Evolutionary conservation across 441 rosid genomes (phyloP), one percentile per base, ranked within the genome.

Genomic region (Adansonia rubrostipa): DNA sequence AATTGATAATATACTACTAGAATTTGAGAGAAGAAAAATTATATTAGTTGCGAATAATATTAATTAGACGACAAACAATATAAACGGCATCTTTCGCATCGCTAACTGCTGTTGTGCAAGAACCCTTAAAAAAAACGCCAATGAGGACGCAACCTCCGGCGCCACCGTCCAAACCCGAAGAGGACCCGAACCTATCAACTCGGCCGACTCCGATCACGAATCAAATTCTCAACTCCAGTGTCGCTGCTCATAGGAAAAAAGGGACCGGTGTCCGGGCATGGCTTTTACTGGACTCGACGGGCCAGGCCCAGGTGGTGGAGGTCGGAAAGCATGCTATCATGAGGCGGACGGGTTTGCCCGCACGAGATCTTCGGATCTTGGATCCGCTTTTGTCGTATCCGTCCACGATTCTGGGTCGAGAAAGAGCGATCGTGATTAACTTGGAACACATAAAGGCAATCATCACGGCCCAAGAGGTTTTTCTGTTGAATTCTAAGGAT

Each of bases 401-500:
- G 5, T 93, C 99, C 3, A 87, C 97, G 20, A 80, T 91, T 70
- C 80, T 95, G 76, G 98, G 98, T 19, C 84, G 97, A 78, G 99
- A 93, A 83, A 86, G 86, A 63, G 98, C 94, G 22, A 92, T 95
- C 7, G 98, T 93, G 9, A 90, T 95, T 77, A 93, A 93, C 73
- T 77, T 92, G 86, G 99, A 95, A 88, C 94, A 95, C 73, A 90
- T 92, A 13, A 92, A 95, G 88, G 96, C 97, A 15, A 93, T 95
- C 68, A 89, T 91, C 80, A 95, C 96, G 0, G 92, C 97, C 5
- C 91, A 90, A 44, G 97, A 95, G 86, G 97, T 93, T 54, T 77
- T 91, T 79, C 74, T 95, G 81, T 84, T 95, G 75, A 95, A 93
- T 78, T 93, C 94, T 22, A 86, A 86, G 75, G 97, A 93, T 73